phyloP scores from a whole-genome alignment of 441 rosid species.

The Populus hybrid region DNA sequence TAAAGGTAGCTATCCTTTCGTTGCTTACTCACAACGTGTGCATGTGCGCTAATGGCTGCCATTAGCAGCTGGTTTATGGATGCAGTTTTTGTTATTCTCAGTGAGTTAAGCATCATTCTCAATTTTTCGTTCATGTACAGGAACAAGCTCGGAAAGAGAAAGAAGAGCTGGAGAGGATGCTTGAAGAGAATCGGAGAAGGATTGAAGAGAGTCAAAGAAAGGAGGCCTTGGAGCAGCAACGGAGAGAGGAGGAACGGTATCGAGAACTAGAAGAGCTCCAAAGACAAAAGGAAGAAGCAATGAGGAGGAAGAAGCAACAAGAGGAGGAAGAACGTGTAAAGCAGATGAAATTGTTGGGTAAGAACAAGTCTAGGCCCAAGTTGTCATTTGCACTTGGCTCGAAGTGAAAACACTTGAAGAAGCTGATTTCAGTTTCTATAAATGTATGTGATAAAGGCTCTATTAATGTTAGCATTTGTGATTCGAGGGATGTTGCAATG shows the following conservation, averaged over 20 bases:
- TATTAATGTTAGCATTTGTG: not conserved
- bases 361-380: constrained; percentile 91
- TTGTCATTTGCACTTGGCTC: constrained; percentile 83
- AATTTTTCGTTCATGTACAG: constrained; percentile 31
- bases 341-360: constrained; percentile 87
- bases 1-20: no score
- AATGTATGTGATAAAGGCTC: constrained; percentile 5
- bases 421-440: not conserved
- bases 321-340: constrained; percentile 89
- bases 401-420: constrained; percentile 39
- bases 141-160: constrained; percentile 66
- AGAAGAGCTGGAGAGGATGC: constrained; percentile 74
- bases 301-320: constrained; percentile 77
- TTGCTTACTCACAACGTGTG: no score
- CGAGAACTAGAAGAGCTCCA: constrained; percentile 80
- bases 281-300: constrained; percentile 76
- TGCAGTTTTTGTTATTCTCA: no score
- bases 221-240: constrained; percentile 86
- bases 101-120: not conserved
- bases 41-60: no score
- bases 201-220: constrained; percentile 81
- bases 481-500: constrained; percentile 3
- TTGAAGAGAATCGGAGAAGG: constrained; percentile 71
- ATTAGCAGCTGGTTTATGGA: no score
- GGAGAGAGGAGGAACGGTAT: constrained; percentile 78